Evolutionary conservation across 2,329 filamentous ascomycete species (phyloP), one percentile per base, ranked within the genome.

Genomic region (Microdochium bolleyi): DNA sequence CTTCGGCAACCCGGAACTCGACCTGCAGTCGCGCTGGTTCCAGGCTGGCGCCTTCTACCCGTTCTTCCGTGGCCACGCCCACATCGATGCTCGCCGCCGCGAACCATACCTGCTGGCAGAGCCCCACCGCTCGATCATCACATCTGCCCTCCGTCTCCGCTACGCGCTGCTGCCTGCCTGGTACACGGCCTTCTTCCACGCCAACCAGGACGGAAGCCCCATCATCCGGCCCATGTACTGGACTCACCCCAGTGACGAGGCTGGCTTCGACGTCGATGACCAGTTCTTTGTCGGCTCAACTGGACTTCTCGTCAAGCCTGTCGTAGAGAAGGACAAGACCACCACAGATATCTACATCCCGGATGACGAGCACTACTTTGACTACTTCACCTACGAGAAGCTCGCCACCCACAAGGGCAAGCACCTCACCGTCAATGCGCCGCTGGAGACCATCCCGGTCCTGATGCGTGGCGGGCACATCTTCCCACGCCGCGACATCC

Each of bases 111-210:
- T 97, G 54, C 78, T 85, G 11, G 87, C 88, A 11, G 88, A 94
- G 56, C 91, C 92, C 1, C 91, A 96, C 71, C 89, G 84, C 3
- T 79, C 80, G 51, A 95, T 96, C 67, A 89, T 96, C 63, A 89
- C 90, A 0, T 83, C 92, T 55, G 92, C 94, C 1, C 77, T 99
- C 44, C 87, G 92, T 32, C 79, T 99, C 44, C 84, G 94, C 50
- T 99, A 99, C 70, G 84, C 87, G 57, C 79, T 99, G 34, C 79
- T 99, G 41, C 94, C 94, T 25, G 84, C 89, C 1, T 97, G 92
- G 92, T 99, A 99, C 70, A 97, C 92, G 1, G 91, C 92, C 9
- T 99, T 99, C 77, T 90, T 92, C 65, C 84, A 95, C 63, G 90
- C 94, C 13, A 87, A 89, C 61, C 78, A 84, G 16, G 84, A 89